Evolutionary conservation across 2,329 filamentous ascomycete species (phyloP).

Genomic region (Arthrobotrys sinensis): DNA sequence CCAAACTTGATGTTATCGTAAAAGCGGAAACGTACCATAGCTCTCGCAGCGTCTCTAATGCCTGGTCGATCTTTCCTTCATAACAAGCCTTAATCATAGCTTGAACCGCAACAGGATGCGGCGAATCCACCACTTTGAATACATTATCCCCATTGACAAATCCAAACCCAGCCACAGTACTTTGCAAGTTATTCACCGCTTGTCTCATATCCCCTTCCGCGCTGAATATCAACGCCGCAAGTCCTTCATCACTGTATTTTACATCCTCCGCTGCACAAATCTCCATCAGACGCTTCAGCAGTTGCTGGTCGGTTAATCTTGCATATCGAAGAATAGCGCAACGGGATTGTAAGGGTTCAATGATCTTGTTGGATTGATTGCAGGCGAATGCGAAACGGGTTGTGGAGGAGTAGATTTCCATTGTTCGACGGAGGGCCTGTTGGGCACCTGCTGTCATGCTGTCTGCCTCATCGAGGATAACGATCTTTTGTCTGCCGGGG

Average conservation of each 20-base stretch:
- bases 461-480: constrained; percentile 98
- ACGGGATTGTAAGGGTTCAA: constrained; percentile 96
- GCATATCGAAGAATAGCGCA: constrained; percentile 97
- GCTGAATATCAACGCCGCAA: constrained; percentile 96
- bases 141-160: constrained; percentile 99
- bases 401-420: constrained; percentile 98
- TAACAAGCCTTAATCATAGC: constrained; percentile 98
- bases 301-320: constrained; percentile 89
- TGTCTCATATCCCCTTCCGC: constrained; percentile 99
- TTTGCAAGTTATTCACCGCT: constrained; percentile 98
- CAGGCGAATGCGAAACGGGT: constrained; percentile 98
- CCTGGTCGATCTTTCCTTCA: constrained; percentile 89
- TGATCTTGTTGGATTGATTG: constrained; percentile 99
- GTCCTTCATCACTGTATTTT: constrained; percentile 89
- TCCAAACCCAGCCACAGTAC: constrained; percentile 91
- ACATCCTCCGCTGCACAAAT: constrained; percentile 94
- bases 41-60: constrained; percentile 87
- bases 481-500: constrained; percentile 90
- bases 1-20: not conserved
- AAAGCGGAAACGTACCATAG: constrained; percentile 74
- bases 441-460: constrained; percentile 98
- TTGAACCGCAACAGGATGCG: constrained; percentile 98
- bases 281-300: constrained; percentile 90
- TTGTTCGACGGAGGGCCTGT: constrained; percentile 92
- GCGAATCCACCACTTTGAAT: constrained; percentile 96